Evolutionary conservation across 2,329 filamentous ascomycete species (phyloP).

Genomic region (Colletotrichum shisoi): DNA sequence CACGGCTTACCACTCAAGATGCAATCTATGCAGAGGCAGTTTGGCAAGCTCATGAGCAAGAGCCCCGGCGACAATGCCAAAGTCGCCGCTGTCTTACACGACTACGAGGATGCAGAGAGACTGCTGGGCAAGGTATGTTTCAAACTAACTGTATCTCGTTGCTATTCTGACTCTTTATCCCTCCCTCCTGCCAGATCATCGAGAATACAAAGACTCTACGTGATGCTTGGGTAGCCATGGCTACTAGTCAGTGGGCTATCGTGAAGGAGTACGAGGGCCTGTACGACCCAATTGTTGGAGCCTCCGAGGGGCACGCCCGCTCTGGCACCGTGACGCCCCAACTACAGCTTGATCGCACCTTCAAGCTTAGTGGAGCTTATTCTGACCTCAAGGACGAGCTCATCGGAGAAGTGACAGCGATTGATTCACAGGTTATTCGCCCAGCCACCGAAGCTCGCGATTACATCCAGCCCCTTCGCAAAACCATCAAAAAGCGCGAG

Average conservation of each 20-base stretch:
- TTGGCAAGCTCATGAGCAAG: slow-evolving; percentile 74
- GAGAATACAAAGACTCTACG: slow-evolving; percentile 79
- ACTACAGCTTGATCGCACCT: slow-evolving; percentile 68
- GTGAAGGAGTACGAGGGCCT: slow-evolving; percentile 73
- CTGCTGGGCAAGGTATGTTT: slow-evolving; percentile 72
- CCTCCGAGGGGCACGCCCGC: slow-evolving; percentile 64
- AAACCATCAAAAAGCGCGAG: slow-evolving; percentile 84
- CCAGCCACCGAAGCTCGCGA: slow-evolving; percentile 75
- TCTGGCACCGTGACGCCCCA: slow-evolving; percentile 68
- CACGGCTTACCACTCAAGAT: slow-evolving; percentile 54
- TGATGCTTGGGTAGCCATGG: slow-evolving; percentile 78
- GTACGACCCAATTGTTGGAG: slow-evolving; percentile 78
- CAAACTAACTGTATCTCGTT: neutral
- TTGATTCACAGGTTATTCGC: slow-evolving; percentile 73
- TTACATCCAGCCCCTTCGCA: slow-evolving; percentile 74
- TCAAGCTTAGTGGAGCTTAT: slow-evolving; percentile 71
- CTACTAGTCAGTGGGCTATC: slow-evolving; percentile 72
- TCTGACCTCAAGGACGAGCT: slow-evolving; percentile 75
- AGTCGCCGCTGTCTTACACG: slow-evolving; percentile 75
- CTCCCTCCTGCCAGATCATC: slow-evolving; percentile 65
- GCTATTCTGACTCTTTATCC: slow-evolving; percentile 8
- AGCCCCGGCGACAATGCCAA: slow-evolving; percentile 78
- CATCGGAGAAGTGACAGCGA: slow-evolving; percentile 72
- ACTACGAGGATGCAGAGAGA: slow-evolving; percentile 81
- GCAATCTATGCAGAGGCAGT: slow-evolving; percentile 77